Evolutionary conservation across 352 stramenopile species (phyloP), one percentile per base, ranked within the genome.

Genomic region (Pythium utonaiense): DNA sequence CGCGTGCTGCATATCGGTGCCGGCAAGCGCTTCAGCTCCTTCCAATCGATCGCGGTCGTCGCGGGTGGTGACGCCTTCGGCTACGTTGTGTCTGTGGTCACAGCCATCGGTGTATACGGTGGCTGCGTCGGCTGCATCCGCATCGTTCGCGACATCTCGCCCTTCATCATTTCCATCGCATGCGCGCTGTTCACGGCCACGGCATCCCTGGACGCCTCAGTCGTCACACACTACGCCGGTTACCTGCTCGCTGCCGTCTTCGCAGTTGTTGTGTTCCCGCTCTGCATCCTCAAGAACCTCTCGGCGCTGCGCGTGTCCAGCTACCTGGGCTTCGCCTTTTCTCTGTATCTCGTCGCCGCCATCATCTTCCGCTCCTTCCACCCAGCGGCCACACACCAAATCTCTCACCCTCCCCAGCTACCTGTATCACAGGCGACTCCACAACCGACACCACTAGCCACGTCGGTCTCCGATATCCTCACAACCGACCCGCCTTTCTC

Each of bases 271-370:
- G 74, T 90, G 3, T 82, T 90, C 36, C 82, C 80, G 38, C 69
- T 92, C 8, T 89, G 80, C 48, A 63, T 89, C 19, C 74, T 92
- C 64, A 86, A 87, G 60, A 83, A 86, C 52, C 56, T 90, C 51
- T 81, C 82, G 24, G 82, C 70, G 8, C 54, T 92, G 44, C 80
- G 80, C 38, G 66, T 88, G 12, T 89, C 80, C 30, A 90, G 74
- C 65, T 92, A 89, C 58, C 30, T 90, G 34, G 78, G 80, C 25
- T 89, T 89, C 56, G 59, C 73, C 14, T 84, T 86, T 49, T 89
- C 80, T 42, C 34, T 89, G 12, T 89, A 86, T 38, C 56, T 92
- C 40, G 71, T 88, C 10, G 61, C 64, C 10, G 75, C 77, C 25
- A 62, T 87, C 47, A 73, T 83, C 30, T 88, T 88, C 50, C 74